These are phyloP conservation scores for Casuarina glauca DNA, from an alignment of 306 rosid species.

Conservation along the genomic window DNA sequence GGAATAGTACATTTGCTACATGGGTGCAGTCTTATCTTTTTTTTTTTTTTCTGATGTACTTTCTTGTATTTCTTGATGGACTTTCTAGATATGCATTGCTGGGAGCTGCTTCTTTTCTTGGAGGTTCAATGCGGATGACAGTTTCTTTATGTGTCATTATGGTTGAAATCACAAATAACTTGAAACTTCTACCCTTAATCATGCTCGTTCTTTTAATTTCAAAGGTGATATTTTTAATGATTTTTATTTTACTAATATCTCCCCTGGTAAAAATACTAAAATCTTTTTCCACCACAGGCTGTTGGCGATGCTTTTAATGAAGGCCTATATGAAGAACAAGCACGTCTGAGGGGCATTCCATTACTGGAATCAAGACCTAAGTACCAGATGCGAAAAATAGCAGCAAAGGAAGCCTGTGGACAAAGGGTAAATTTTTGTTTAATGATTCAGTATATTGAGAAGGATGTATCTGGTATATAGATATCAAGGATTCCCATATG, in stretches of 20 bases:
- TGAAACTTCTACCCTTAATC: slow-evolving; percentile 80
- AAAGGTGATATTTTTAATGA: slow-evolving; percentile 53
- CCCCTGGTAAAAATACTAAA: slow-evolving; percentile 19
- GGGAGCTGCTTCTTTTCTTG: slow-evolving; percentile 99
- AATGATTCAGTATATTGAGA: slow-evolving; percentile 6
- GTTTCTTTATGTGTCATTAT: slow-evolving; percentile 93
- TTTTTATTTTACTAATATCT: slow-evolving; percentile 20
- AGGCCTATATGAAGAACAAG: slow-evolving; percentile 93
- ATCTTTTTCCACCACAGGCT: slow-evolving; percentile 54
- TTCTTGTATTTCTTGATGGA: slow-evolving; percentile 32
- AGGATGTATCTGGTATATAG: not conserved
- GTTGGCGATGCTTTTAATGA: slow-evolving; percentile 74
- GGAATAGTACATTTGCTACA: slow-evolving; percentile 5
- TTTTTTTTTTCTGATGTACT: slow-evolving; percentile 28
- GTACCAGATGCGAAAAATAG: slow-evolving; percentile 91
- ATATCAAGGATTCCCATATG: not conserved
- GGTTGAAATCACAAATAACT: slow-evolving; percentile 97
- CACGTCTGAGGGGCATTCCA: slow-evolving; percentile 79
- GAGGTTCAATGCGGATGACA: slow-evolving; percentile 99
- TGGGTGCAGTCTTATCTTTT: slow-evolving; percentile 12
- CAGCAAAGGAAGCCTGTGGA: slow-evolving; percentile 91
- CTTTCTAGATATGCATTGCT: slow-evolving; percentile 84
- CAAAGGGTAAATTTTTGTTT: slow-evolving; percentile 57
- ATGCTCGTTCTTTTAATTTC: slow-evolving; percentile 99
- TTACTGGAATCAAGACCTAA: slow-evolving; percentile 91